These are phyloP conservation scores for Letharia columbiana DNA, from an alignment of 495 filamentous ascomycete genomes.

Conservation along the genomic window DNA sequence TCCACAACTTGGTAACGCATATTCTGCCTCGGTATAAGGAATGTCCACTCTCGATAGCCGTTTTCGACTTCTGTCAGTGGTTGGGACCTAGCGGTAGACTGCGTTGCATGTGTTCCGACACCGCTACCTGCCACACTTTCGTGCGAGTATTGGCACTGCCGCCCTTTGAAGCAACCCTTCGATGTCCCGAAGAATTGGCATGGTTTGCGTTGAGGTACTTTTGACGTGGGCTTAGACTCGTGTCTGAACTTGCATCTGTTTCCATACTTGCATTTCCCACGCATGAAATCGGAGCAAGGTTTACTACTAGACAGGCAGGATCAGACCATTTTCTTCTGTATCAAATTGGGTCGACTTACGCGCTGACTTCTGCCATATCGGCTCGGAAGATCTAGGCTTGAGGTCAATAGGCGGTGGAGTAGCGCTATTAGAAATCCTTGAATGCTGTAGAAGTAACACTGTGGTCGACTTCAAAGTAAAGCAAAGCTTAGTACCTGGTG, in stretches of 20 bases:
- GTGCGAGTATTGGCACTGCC: slow-evolving; percentile 18
- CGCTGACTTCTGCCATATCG: slow-evolving; percentile 9
- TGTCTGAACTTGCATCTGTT: slow-evolving; percentile 21
- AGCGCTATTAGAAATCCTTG: not conserved
- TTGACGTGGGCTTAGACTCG: slow-evolving; percentile 15
- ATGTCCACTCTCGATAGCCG: slow-evolving; percentile 30
- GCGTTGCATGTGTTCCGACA: slow-evolving; percentile 1
- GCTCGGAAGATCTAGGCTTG: slow-evolving; percentile 5
- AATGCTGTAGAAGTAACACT: slow-evolving; percentile 7
- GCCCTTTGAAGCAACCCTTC: slow-evolving; percentile 19
- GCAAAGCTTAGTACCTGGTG: too few relatives aligned
- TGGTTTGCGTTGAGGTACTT: slow-evolving; percentile 14
- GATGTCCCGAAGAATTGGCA: slow-evolving; percentile 18
- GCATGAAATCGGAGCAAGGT: slow-evolving; percentile 15
- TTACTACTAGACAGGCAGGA: slow-evolving; percentile 13
- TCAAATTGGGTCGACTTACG: slow-evolving; percentile 10
- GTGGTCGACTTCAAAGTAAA: not conserved
- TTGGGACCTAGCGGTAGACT: slow-evolving; percentile 10
- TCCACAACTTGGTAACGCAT: slow-evolving; percentile 21
- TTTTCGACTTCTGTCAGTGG: slow-evolving; percentile 25
- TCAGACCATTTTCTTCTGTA: slow-evolving; percentile 13
- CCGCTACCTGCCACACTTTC: slow-evolving; percentile 6
- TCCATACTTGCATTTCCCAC: slow-evolving; percentile 19
- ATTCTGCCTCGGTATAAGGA: slow-evolving; percentile 30
- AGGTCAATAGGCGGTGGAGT: not conserved